These are phyloP conservation scores for Apiospora kogelbergensis DNA, from an alignment of 2,329 filamentous ascomycete genomes.

Conservation along the genomic window DNA sequence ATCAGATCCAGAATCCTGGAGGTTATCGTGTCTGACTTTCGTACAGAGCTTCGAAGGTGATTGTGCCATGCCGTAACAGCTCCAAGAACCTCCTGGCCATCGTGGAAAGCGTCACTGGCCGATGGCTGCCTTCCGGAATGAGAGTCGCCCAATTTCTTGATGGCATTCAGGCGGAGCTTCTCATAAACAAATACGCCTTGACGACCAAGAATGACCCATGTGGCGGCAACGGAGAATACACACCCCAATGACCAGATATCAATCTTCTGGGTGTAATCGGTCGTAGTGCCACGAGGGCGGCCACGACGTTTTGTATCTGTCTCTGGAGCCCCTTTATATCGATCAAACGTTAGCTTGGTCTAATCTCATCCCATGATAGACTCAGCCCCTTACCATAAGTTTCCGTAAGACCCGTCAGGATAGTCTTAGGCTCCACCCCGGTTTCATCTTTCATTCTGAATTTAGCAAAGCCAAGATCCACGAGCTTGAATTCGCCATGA, in stretches of 20 bases:
- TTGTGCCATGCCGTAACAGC: slow-evolving; percentile 25
- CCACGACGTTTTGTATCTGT: not conserved
- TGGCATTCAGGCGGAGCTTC: slow-evolving; percentile 17
- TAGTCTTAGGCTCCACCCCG: not conserved
- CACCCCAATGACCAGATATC: slow-evolving; percentile 42
- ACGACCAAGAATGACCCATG: slow-evolving; percentile 35
- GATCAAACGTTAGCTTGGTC: not conserved
- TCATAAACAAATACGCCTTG: slow-evolving; percentile 30
- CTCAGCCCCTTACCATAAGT: not conserved
- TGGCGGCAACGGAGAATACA: slow-evolving; percentile 38
- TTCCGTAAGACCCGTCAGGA: not conserved
- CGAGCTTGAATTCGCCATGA: slow-evolving; percentile 34
- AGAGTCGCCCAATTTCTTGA: not conserved
- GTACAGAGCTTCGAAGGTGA: slow-evolving; percentile 17
- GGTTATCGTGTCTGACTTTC: slow-evolving; percentile 23
- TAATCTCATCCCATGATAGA: not conserved
- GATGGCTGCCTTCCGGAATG: not conserved
- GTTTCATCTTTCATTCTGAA: slow-evolving; percentile 6
- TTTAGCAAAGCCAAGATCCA: slow-evolving; percentile 36
- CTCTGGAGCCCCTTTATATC: slow-evolving; percentile 14
- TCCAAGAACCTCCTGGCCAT: slow-evolving; percentile 20
- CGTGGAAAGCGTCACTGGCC: slow-evolving; percentile 24
- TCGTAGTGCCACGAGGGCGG: not conserved
- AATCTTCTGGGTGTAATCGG: slow-evolving; percentile 1
- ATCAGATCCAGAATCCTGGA: slow-evolving; percentile 24